Evolutionary conservation across 2,329 filamentous ascomycete genomes (phyloP).

Genomic region (Trichoderma asperellum): DNA sequence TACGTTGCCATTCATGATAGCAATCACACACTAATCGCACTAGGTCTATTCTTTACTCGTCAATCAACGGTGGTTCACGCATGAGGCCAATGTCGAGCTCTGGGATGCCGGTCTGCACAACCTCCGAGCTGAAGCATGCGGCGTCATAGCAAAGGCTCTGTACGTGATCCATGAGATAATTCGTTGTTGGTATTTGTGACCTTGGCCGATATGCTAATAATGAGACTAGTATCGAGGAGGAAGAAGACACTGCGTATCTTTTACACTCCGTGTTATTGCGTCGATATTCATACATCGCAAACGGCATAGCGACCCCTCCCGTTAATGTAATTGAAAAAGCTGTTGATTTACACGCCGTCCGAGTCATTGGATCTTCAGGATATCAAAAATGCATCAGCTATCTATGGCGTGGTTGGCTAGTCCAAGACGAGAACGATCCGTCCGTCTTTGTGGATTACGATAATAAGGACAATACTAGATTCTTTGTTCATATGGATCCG

Average conservation of each 20-base stretch:
- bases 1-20: neutral
- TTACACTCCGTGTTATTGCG: conserved; percentile 82
- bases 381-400: conserved; percentile 95
- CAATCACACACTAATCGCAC: neutral
- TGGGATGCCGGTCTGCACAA: conserved; percentile 90
- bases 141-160: conserved; percentile 85
- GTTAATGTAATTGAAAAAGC: conserved; percentile 91
- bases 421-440: conserved; percentile 93
- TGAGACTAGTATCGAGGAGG: conserved; percentile 71
- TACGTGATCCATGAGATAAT: conserved; percentile 38
- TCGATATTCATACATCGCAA: conserved; percentile 79
- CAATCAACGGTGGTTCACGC: conserved; percentile 72
- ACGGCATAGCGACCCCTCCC: conserved; percentile 72
- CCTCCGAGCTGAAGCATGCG: conserved; percentile 79
- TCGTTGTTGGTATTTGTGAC: neutral
- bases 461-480: conserved; percentile 75
- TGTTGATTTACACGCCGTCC: conserved; percentile 87
- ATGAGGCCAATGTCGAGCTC: conserved; percentile 77
- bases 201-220: neutral
- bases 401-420: conserved; percentile 93
- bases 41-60: conserved; percentile 77
- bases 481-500: conserved; percentile 84
- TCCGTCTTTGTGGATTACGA: conserved; percentile 88
- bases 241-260: conserved; percentile 78
- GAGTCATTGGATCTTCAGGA: conserved; percentile 86